Conservation (phyloP, 352 stramenopile species). For the Phytophthora fragariaefolia region DNA sequence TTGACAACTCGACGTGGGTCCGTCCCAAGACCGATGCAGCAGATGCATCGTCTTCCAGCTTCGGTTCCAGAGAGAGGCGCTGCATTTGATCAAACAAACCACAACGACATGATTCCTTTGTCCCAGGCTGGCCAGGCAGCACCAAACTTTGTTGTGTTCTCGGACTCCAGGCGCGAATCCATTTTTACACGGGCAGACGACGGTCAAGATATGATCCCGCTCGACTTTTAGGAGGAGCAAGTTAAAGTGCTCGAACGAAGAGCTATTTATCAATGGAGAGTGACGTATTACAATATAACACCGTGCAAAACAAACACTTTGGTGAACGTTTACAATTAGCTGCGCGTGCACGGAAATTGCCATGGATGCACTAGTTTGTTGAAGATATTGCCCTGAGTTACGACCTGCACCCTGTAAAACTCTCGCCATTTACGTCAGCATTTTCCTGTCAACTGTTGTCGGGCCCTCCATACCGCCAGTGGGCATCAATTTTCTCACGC, state of each 20-base stretch:
- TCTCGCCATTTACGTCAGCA: no score
- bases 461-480: neutral
- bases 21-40: constrained; percentile 19
- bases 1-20: constrained; percentile 26
- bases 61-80: constrained; percentile 28
- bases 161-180: constrained; percentile 42
- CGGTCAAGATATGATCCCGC: constrained; percentile 50
- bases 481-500: neutral
- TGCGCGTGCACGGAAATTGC: no score
- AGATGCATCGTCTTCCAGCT: constrained; percentile 27
- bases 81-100: constrained; percentile 21
- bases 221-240: constrained; percentile 38
- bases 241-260: constrained; percentile 43
- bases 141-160: constrained; percentile 44
- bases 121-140: constrained; percentile 11
- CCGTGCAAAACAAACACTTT: constrained; percentile 6
- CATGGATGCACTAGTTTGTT: no score
- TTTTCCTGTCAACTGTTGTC: no score
- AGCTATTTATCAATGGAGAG: constrained; percentile 46
- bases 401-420: no score
- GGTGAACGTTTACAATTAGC: neutral
- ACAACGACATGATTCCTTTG: constrained; percentile 47
- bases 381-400: no score
- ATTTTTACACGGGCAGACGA: constrained; percentile 43
- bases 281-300: constrained; percentile 33